Conservation (phyloP, 805 yeast genomes). For the Lipomyces starkeyi region DNA sequence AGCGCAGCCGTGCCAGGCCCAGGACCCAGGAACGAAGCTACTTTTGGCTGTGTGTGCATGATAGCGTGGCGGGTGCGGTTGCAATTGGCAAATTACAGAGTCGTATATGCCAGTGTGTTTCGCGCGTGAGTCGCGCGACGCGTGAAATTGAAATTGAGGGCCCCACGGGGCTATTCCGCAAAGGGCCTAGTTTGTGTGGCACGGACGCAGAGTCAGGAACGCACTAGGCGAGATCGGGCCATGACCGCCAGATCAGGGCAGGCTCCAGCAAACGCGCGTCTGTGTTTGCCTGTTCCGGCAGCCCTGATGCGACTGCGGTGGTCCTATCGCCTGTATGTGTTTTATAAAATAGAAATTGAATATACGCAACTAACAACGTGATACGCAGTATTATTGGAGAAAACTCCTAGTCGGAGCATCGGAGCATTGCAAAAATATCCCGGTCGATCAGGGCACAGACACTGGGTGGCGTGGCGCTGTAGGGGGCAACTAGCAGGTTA, state of each 20-base stretch:
- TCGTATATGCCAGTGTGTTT: not conserved
- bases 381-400: too few species aligned
- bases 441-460: not conserved
- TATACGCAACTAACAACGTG: too few species aligned
- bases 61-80: not conserved
- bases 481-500: too few species aligned
- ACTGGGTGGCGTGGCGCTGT: not conserved
- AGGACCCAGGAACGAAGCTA: not conserved
- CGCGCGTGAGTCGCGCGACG: slow-evolving; percentile 2
- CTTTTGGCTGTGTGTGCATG: not conserved
- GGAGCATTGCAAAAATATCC: not conserved
- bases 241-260: not conserved
- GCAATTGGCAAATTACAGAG: not conserved
- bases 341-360: too few species aligned
- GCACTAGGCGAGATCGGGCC: not conserved
- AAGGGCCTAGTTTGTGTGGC: not conserved
- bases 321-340: too few species aligned
- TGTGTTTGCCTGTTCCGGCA: not conserved
- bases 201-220: not conserved
- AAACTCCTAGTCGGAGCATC: not conserved
- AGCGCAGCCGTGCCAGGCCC: not conserved
- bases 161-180: not conserved
- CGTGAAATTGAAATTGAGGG: not conserved
- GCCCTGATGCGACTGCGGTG: not conserved
- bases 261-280: not conserved